A percentile compares a stretch with the other conserved stretches of the same genome.
Evolutionary conservation across 2,329 filamentous ascomycete genomes (phyloP).

Genomic region (Gnomoniopsis sp.): DNA sequence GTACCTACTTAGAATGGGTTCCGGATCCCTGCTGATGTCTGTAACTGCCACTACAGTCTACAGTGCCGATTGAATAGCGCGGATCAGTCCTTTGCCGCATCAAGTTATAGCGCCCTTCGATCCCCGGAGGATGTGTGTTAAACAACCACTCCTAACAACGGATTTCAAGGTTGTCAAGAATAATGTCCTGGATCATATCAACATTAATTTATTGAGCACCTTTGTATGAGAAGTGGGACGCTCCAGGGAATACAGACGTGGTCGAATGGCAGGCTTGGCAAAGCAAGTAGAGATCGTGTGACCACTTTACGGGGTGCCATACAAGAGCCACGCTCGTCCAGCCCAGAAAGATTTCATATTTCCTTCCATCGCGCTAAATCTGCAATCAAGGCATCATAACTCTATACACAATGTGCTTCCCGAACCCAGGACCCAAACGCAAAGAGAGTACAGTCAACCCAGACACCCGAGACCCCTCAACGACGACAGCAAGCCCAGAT

Average conservation of each 20-base stretch:
- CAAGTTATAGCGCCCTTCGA: background rate
- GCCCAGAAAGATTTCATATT: background rate
- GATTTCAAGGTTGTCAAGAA: too few species aligned
- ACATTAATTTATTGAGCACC: too few species aligned
- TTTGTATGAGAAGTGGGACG: too few species aligned
- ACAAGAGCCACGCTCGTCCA: background rate
- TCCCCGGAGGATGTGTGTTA: background rate
- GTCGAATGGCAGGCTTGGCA: background rate
- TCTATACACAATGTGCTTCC: conserved; percentile 6
- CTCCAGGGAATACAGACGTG: too few species aligned
- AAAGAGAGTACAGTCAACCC: background rate
- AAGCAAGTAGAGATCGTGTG: background rate
- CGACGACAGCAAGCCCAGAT: background rate
- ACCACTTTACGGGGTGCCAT: too few species aligned
- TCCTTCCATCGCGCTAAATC: background rate
- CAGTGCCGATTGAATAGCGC: conserved; percentile 15
- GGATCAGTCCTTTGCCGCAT: background rate
- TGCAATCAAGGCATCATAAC: conserved; percentile 13
- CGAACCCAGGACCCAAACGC: conserved; percentile 2
- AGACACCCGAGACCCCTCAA: background rate
- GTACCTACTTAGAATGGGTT: background rate
- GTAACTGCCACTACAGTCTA: background rate
- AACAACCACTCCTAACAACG: too few species aligned
- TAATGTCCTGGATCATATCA: too few species aligned
- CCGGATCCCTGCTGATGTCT: background rate